A percentile compares a stretch with the other conserved stretches of the same genome.
phyloP scores from a whole-genome alignment of 345 rosid species.

The Punica granatum region DNA sequence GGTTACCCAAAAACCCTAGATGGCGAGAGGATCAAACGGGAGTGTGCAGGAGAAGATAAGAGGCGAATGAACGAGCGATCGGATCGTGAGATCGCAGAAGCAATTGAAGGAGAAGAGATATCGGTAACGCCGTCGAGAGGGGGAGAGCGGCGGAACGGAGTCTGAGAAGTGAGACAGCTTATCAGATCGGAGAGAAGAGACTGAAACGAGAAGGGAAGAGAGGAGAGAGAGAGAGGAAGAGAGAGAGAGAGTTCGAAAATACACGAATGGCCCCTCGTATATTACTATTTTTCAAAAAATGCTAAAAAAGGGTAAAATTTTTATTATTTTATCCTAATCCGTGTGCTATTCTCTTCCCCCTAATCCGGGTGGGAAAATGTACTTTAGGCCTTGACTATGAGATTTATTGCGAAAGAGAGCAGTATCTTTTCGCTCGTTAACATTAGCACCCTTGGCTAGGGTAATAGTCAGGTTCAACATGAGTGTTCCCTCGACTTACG shows the following conservation, averaged over 20 bases:
- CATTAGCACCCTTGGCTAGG: too few relatives aligned
- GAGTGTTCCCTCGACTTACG: too few relatives aligned
- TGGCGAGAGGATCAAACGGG: neutral
- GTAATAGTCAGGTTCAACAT: too few relatives aligned
- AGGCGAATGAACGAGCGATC: slow-evolving; percentile 5
- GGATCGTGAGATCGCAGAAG: slow-evolving; percentile 17
- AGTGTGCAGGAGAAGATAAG: neutral
- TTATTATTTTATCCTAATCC: too few relatives aligned
- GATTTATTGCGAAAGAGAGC: too few relatives aligned
- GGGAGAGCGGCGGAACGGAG: slow-evolving; percentile 10
- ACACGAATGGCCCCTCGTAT: neutral
- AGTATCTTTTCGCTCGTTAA: too few relatives aligned
- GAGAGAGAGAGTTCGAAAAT: neutral
- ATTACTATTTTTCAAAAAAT: neutral
- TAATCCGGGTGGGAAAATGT: too few relatives aligned
- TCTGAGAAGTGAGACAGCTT: slow-evolving; percentile 9
- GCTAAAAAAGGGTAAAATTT: neutral
- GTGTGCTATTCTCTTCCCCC: too few relatives aligned
- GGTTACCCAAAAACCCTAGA: slow-evolving; percentile 35
- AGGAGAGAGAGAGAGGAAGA: neutral
- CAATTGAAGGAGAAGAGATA: neutral
- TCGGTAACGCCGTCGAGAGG: neutral
- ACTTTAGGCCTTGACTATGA: too few relatives aligned
- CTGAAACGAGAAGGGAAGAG: neutral
- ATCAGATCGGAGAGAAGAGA: slow-evolving; percentile 24